Evolutionary conservation across 371 early-diverging fungal species (phyloP).

Genomic region (Rhizopus arrhizus): DNA sequence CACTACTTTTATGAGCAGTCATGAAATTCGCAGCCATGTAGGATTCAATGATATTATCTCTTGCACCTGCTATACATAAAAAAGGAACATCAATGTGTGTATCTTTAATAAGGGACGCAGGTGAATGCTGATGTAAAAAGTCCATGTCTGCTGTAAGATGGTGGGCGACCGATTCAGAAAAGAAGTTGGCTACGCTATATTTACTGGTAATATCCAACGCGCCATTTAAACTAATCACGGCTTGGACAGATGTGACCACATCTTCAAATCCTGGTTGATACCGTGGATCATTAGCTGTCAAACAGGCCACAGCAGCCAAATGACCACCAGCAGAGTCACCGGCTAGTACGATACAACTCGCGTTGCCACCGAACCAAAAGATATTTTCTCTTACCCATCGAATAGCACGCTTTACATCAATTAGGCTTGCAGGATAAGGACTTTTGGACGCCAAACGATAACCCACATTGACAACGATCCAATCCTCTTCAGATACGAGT

Average conservation of each 20-base stretch:
- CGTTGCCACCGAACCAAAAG: conserved; percentile 69
- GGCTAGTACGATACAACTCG: conserved; percentile 62
- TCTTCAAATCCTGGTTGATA: conserved; percentile 75
- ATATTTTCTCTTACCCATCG: conserved; percentile 71
- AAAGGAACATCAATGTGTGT: conserved; percentile 32
- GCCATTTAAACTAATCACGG: conserved; percentile 54
- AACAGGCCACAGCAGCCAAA: conserved; percentile 63
- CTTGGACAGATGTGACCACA: conserved; percentile 67
- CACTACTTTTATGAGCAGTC: conserved; percentile 36
- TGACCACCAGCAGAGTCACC: conserved; percentile 78
- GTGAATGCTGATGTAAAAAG: conserved; percentile 55
- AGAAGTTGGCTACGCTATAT: conserved; percentile 29
- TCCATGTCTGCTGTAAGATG: conserved; percentile 34
- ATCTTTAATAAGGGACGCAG: conserved; percentile 25
- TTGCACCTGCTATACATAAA: conserved; percentile 36
- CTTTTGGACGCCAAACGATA: conserved; percentile 63
- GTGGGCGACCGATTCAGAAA: conserved; percentile 40
- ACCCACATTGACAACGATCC: conserved; percentile 69
- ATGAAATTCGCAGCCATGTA: conserved; percentile 28
- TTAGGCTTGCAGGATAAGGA: conserved; percentile 65
- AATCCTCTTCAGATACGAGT: conserved; percentile 33
- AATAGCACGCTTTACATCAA: conserved; percentile 74
- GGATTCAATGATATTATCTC: conserved; percentile 37
- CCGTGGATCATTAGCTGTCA: conserved; percentile 63
- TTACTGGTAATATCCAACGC: conserved; percentile 45